Conservation (phyloP, 2,329 filamentous ascomycete species). For the Neonectria neomacrospora region DNA sequence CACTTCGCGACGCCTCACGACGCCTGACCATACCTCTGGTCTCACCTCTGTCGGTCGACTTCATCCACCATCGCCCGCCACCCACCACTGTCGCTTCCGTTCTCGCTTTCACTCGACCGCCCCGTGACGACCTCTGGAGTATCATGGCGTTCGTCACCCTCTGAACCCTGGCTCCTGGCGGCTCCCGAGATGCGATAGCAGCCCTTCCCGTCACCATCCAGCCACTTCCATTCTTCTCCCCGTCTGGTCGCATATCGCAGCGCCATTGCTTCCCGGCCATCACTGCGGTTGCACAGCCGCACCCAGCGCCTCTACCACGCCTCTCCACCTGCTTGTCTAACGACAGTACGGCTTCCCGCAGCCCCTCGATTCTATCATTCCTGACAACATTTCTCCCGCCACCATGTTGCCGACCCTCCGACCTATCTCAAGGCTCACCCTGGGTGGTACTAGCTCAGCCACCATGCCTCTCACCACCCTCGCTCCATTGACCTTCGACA, state of each 20-base stretch:
- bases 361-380: conserved; percentile 23
- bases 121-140: conserved; percentile 23
- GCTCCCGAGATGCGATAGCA: conserved; percentile 43
- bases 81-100: conserved; percentile 9
- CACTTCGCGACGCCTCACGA: conserved; percentile 21
- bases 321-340: conserved; percentile 25
- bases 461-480: conserved; percentile 47
- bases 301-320: conserved; percentile 14
- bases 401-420: conserved; percentile 41
- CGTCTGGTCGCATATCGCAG: conserved; percentile 33
- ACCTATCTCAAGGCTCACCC: conserved; percentile 40
- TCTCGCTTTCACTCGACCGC: conserved; percentile 9
- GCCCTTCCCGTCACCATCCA: conserved; percentile 29
- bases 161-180: conserved; percentile 39
- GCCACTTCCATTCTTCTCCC: conserved; percentile 39
- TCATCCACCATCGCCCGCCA: conserved; percentile 12
- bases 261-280: conserved; percentile 16
- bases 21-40: conserved; percentile 21
- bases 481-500: conserved; percentile 45
- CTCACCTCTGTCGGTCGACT: conserved; percentile 6
- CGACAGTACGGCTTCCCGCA: conserved; percentile 29
- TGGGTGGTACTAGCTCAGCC: conserved; percentile 39
- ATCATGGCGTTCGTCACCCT: conserved; percentile 39
- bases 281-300: conserved; percentile 24
- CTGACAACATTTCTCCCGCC: conserved; percentile 24